These are phyloP conservation scores for Aspergillus unguis DNA, from an alignment of 2,329 filamentous ascomycete genomes.

Conservation along the genomic window DNA sequence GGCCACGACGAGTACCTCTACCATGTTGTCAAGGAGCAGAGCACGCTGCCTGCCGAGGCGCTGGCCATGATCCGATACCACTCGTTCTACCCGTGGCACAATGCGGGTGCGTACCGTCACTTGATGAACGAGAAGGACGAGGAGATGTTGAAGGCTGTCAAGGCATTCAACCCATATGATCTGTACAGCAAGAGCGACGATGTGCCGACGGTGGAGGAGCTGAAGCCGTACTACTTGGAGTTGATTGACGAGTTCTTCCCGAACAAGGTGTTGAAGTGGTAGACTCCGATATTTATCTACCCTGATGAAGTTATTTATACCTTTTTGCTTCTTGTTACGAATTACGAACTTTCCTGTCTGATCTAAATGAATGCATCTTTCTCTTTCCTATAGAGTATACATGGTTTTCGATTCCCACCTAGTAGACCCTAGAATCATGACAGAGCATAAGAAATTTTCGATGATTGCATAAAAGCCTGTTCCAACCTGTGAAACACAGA, in stretches of 20 bases:
- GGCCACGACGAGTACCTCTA: conserved; percentile 61
- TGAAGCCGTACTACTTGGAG: conserved; percentile 76
- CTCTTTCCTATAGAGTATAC: no score
- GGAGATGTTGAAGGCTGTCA: conserved; percentile 74
- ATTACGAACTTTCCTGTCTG: background rate
- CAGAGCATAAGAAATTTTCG: no score
- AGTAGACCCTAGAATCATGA: no score
- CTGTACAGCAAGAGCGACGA: conserved; percentile 88
- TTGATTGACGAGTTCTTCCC: conserved; percentile 74
- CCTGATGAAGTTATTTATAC: background rate
- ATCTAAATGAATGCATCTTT: background rate
- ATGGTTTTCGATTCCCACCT: no score
- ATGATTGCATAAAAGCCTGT: no score
- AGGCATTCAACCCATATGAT: conserved; percentile 88
- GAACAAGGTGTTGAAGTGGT: conserved; percentile 67
- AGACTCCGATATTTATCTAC: conserved; percentile 19
- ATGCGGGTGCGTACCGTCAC: conserved; percentile 71
- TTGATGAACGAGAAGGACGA: conserved; percentile 82
- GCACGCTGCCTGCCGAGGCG: conserved; percentile 71
- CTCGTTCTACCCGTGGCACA: conserved; percentile 91
- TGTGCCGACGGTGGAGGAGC: conserved; percentile 68
- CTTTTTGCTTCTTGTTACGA: conserved; percentile 1
- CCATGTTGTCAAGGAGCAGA: conserved; percentile 80
- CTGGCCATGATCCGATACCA: conserved; percentile 93
- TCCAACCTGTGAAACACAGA: no score